Evolutionary conservation across 495 filamentous ascomycete species (phyloP), one percentile per base, ranked within the genome.

Genomic region (Endocarpon pusillum): DNA sequence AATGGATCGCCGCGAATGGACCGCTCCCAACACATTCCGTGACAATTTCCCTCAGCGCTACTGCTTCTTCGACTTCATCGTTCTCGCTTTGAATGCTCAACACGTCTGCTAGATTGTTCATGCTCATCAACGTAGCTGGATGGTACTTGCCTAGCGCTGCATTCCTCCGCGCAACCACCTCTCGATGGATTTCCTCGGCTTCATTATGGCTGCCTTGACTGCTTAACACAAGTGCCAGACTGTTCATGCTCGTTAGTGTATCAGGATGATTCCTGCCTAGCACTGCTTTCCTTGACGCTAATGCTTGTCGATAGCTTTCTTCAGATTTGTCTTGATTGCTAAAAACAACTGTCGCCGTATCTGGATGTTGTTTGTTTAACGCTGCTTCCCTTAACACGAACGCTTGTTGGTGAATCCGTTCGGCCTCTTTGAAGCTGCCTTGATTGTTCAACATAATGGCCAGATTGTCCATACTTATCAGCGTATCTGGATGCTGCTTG

Each of bases 381-480:
- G 12, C 23, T 12, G 8, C 12, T 25, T 12, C 12, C 12, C 23
- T 25, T 25, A 25, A 8, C 12, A 8, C 23, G 8, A 25, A 25
- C 23, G 23, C 23, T 25, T 25, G 23, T 25, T 8, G 8, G 8
- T 25, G 8, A 25, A 25, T 8, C 23, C 12, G 8, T 25, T 25
- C 23, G 12, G 23, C 23, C 23, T 25, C 23, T 8, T 25, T 25
- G 23, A 25, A 25, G 8, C 23, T 25, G 23, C 12, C 8, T 12
- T 25, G 23, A 25, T 8, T n/a, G 23, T 25, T 52, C 8, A 8
- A 25, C 12, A 25, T 55, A 17, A 18, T 37, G 10, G 57, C 52
- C 6, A 66, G 51, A 37, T 61, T 57, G 19, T n/a, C 34, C 42
- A 63, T 61, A 19, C 43, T 52, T 0, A 26, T 47, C 24, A 67